Conservation (phyloP, 306 rosid genomes). For the Casuarina equisetifolia region DNA sequence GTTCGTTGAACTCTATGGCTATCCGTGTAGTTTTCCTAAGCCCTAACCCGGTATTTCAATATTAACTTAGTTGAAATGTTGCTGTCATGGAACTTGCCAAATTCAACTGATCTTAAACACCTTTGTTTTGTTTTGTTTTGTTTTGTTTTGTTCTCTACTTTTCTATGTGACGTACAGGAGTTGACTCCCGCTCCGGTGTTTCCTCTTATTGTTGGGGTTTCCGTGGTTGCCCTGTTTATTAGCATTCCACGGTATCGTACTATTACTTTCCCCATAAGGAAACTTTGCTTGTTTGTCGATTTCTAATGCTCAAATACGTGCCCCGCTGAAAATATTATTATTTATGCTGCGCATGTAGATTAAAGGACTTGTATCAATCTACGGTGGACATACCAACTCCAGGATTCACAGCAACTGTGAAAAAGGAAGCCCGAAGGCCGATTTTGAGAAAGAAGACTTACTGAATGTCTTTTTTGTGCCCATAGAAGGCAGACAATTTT, state of each 20-base stretch:
- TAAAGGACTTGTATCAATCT: constrained; percentile 77
- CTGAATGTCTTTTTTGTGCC: constrained; percentile 28
- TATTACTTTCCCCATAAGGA: constrained; percentile 17
- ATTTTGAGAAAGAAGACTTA: constrained; percentile 81
- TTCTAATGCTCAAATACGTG: constrained; percentile 10
- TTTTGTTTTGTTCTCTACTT: constrained; percentile 17
- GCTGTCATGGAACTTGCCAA: not conserved
- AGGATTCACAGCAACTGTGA: constrained; percentile 55
- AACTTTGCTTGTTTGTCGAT: constrained; percentile 13
- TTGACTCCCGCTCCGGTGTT: constrained; percentile 89
- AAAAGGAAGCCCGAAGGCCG: constrained; percentile 72
- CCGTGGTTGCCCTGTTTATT: constrained; percentile 64
- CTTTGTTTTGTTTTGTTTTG: not conserved
- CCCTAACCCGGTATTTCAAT: not conserved
- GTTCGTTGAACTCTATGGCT: constrained; percentile 32
- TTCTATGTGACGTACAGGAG: constrained; percentile 53
- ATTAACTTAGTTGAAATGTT: not conserved
- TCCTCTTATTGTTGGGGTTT: constrained; percentile 75
- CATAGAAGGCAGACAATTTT: constrained; percentile 21
- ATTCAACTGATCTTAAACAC: not conserved
- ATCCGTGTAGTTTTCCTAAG: not conserved
- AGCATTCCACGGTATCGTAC: constrained; percentile 71
- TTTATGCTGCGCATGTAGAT: constrained; percentile 42
- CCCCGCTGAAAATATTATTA: constrained; percentile 9
- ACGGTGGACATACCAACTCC: constrained; percentile 72